Base-by-base conservation (phyloP, 331 rosid genomes). In the Acacia concinna region DNA sequence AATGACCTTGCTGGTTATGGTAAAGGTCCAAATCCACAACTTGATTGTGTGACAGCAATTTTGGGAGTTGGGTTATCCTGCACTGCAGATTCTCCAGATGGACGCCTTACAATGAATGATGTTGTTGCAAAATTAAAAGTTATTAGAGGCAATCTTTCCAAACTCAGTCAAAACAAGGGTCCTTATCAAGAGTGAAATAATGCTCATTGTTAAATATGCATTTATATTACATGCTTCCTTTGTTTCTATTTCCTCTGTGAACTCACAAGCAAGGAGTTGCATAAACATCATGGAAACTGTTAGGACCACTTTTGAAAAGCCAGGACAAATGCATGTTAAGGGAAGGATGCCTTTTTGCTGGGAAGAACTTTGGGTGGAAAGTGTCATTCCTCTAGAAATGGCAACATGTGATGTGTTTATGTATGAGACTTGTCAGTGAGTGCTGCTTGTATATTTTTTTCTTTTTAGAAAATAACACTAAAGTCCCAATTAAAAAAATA, bases 11-110 rank as follows among this genome's bases (percentile, higher is more conserved):
- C 70, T 60, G 66, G n/a, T n/a, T n/a, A 4, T 6, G 37, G 4
- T 6, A 18, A 3, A 62, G 84, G 71, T 79, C 74, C 84, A 8
- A 81, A 76, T 23, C 2, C 3, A 64, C 71, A 86, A 76, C 47
- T 65, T 18, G 18, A 59, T 70, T 90, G 86, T 70, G 13, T 90
- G 67, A 65, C 7, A 38, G 77, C 78, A 77, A 56, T 92, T 32
- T 25, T 88, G 1, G 84, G 87, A 51, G 77, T 88, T 51, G 96
- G 84, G 17, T 66, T 92, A 44, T 89, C 91, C n/a, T 90, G 97
- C 81, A 77, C 89, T 12, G 80, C 30, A n/a, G 82, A 81, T 49
- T 82, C 76, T 21, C 86, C 86, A 35, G 87, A 87, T 54, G 85
- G 67, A 23, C 91, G 94, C 75, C 73, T 87, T 57, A 77, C 81